phyloP scores from a whole-genome alignment of 2,329 filamentous ascomycete species.

The Fusarium subglutinans region DNA sequence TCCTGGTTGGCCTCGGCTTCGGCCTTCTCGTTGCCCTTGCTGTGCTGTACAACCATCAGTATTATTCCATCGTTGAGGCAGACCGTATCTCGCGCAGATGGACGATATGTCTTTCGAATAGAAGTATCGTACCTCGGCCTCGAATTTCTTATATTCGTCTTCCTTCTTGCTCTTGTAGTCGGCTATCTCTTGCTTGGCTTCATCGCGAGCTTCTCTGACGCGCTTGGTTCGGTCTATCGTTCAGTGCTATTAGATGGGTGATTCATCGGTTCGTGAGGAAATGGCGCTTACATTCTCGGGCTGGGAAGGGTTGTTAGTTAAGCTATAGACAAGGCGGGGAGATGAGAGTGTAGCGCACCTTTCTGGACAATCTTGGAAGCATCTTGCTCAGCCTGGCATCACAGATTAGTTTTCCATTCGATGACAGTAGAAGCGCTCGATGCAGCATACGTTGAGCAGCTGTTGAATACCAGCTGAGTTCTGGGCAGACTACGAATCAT shows the following conservation, averaged over 20 bases:
- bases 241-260: neutral
- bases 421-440: neutral
- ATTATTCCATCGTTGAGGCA: neutral
- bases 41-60: slow-evolving; percentile 69
- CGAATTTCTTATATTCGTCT: slow-evolving; percentile 93
- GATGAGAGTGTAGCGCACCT: slow-evolving; percentile 64
- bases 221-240: slow-evolving; percentile 80
- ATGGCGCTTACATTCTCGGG: slow-evolving; percentile 82
- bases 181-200: slow-evolving; percentile 98
- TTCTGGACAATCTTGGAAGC: slow-evolving; percentile 99
- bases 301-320: slow-evolving; percentile 55
- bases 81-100: neutral
- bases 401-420: neutral
- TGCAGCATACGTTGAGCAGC: slow-evolving; percentile 85
- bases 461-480: slow-evolving; percentile 99
- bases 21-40: slow-evolving; percentile 84
- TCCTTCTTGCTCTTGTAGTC: slow-evolving; percentile 92
- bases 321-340: neutral
- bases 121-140: slow-evolving; percentile 68
- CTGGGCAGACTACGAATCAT: slow-evolving; percentile 80
- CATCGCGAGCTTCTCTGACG: slow-evolving; percentile 94
- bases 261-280: slow-evolving; percentile 1
- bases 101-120: neutral
- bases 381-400: slow-evolving; percentile 86
- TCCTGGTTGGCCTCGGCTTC: slow-evolving; percentile 82